phyloP scores from a whole-genome alignment of 495 filamentous ascomycete species.

The Penicillium arizonense region DNA sequence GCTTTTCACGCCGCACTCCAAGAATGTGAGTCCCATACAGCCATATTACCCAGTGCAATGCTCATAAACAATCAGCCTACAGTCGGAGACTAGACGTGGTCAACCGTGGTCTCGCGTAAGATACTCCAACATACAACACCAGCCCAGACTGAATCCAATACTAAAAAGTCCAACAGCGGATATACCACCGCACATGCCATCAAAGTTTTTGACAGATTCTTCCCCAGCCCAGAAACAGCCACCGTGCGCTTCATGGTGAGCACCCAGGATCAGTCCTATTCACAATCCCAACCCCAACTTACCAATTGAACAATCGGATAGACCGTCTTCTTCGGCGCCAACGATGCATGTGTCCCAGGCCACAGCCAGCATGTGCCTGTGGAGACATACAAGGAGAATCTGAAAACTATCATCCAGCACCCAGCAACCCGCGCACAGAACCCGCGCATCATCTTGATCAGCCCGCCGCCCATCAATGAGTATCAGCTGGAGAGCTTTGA shows the following conservation, averaged over 20 bases:
- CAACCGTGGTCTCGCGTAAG: slow-evolving; percentile 63
- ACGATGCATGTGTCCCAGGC: slow-evolving; percentile 69
- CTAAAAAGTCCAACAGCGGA: slow-evolving; percentile 43
- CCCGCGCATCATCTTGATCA: slow-evolving; percentile 71
- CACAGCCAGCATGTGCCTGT: slow-evolving; percentile 73
- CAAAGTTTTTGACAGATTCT: slow-evolving; percentile 54
- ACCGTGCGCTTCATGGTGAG: slow-evolving; percentile 67
- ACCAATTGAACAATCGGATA: slow-evolving; percentile 23
- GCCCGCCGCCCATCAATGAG: slow-evolving; percentile 79
- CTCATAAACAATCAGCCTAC: slow-evolving; percentile 47
- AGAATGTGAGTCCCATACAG: slow-evolving; percentile 48
- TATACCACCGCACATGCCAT: slow-evolving; percentile 68
- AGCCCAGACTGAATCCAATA: neutral
- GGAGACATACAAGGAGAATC: slow-evolving; percentile 66
- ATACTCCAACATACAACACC: neutral
- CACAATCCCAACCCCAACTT: slow-evolving; percentile 3
- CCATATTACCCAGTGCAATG: neutral
- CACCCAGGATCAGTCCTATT: neutral
- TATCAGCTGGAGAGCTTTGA: slow-evolving; percentile 53
- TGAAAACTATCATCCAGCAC: slow-evolving; percentile 68
- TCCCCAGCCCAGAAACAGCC: slow-evolving; percentile 54
- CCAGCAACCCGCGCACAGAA: slow-evolving; percentile 64
- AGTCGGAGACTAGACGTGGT: slow-evolving; percentile 64
- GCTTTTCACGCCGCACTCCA: slow-evolving; percentile 70
- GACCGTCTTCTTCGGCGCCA: slow-evolving; percentile 84